phyloP scores from a whole-genome alignment of 1,284 basidiomycete species.

The Apiotrichum mycotoxinovorans region DNA sequence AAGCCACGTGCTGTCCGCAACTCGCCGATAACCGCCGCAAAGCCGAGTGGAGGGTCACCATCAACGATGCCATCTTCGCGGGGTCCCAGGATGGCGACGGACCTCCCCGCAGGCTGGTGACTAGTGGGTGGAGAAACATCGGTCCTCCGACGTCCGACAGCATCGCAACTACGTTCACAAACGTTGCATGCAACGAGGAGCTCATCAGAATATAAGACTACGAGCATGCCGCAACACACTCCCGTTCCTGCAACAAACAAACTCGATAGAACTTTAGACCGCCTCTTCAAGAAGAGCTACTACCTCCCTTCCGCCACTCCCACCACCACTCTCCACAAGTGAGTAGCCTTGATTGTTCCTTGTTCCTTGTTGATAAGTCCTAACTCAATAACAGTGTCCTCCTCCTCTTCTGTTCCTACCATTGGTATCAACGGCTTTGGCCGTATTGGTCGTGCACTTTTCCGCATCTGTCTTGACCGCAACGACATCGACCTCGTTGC shows the following conservation, averaged over 20 bases:
- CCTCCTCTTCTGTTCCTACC: conserved; percentile 18
- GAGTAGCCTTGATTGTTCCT: not conserved
- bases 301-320: not conserved
- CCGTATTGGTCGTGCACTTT: conserved; percentile 45
- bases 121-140: conserved; percentile 1
- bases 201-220: not conserved
- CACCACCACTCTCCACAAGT: conserved; percentile 3
- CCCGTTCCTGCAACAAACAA: not conserved
- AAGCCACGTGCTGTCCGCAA: not conserved
- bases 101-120: not conserved
- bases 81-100: not conserved
- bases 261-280: not conserved
- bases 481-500: conserved; percentile 42
- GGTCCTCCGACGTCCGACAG: not conserved
- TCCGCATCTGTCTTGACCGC: conserved; percentile 32
- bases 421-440: conserved; percentile 52
- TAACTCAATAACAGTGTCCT: conserved; percentile 5
- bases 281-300: not conserved
- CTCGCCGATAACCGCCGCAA: conserved; percentile 3
- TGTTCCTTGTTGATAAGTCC: not conserved
- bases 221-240: not conserved
- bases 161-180: not conserved
- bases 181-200: too few relatives aligned
- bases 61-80: not conserved
- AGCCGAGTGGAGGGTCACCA: conserved; percentile 2